These are phyloP conservation scores for Mortierella alpina DNA, from an alignment of 192 early-diverging fungal species.

Conservation along the genomic window DNA sequence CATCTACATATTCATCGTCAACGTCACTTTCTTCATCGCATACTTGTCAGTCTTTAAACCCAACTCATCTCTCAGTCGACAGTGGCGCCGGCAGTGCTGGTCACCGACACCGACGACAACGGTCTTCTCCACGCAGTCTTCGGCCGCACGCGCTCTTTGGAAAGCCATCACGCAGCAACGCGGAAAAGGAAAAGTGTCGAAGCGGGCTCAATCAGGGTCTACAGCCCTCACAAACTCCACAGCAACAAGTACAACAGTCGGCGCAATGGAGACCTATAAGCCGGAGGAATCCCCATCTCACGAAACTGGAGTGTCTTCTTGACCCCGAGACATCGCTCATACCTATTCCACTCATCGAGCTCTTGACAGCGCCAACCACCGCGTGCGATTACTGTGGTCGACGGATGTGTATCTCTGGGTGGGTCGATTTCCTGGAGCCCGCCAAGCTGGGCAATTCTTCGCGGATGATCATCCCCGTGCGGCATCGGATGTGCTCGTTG, in stretches of 20 bases:
- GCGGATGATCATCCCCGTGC: slow-evolving; percentile 32
- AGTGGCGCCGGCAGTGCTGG: background rate
- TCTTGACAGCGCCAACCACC: slow-evolving; percentile 17
- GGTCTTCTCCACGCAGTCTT: slow-evolving; percentile 21
- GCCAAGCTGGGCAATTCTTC: slow-evolving; percentile 30
- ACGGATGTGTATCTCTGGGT: slow-evolving; percentile 48
- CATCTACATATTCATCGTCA: slow-evolving; percentile 1
- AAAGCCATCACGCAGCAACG: slow-evolving; percentile 9
- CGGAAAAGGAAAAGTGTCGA: background rate
- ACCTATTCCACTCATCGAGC: slow-evolving; percentile 25
- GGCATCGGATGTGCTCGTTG: slow-evolving; percentile 42
- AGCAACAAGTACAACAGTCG: background rate
- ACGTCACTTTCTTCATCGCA: slow-evolving; percentile 4
- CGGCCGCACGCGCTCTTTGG: slow-evolving; percentile 8
- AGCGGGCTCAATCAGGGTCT: background rate
- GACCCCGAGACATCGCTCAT: slow-evolving; percentile 35
- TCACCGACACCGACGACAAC: background rate
- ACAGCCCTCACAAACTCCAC: slow-evolving; percentile 1
- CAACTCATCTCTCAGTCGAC: background rate
- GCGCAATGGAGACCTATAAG: background rate
- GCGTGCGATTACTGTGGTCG: slow-evolving; percentile 34
- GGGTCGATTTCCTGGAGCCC: slow-evolving; percentile 47
- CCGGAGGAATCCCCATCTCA: background rate
- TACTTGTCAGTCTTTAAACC: background rate
- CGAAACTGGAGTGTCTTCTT: slow-evolving; percentile 23